Base-by-base conservation (phyloP, 83 land plant genomes). In the Picea mariana region DNA sequence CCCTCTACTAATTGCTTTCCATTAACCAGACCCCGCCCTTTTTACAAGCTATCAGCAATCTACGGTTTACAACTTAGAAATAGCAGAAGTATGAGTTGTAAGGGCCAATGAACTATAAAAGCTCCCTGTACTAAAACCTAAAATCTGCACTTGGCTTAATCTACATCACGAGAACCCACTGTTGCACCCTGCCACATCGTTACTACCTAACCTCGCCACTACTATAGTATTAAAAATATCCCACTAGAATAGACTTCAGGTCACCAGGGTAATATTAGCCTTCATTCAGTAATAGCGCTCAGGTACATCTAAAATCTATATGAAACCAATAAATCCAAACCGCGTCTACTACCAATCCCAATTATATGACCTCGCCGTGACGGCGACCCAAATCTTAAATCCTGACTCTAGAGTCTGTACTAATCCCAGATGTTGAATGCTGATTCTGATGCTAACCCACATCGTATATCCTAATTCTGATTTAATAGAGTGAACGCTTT, bases 91-190 rank as follows among this genome's bases (percentile, higher is more conserved):
- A 71, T 71, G 60, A 26, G 42, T 49, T 75, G 55, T 42, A 55
- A 72, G 9, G 13, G n/a, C 23, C 15, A 21, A 44, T 44, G 77
- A 23, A 12, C 59, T 26, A 75, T 49, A 49, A 75, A 75, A 75
- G 60, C 58, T 13, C 55, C 55, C 5, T 49, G 17, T 75, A 38
- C 77, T 75, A 55, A 38, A 75, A 42, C 13, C 60, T 58, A 58
- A 58, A 58, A 58, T 16, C 60, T 58, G 60, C 77, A 75, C 26
- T 75, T 47, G 49, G 27, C 26, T 49, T 49, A 49, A 75, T 75
- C 77, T 75, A 44, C 26, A 47, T 75, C 77, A 75, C 60, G 77
- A 49, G 77, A 75, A 75, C 52, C 77, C 60, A 21, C 77, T 75
- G 60, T 75, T 75, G 77, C 60, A 75, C 60, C 20, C 77, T 75